Evolutionary conservation across 2,329 filamentous ascomycete species (phyloP).

Genomic region (Xylaria sp.): DNA sequence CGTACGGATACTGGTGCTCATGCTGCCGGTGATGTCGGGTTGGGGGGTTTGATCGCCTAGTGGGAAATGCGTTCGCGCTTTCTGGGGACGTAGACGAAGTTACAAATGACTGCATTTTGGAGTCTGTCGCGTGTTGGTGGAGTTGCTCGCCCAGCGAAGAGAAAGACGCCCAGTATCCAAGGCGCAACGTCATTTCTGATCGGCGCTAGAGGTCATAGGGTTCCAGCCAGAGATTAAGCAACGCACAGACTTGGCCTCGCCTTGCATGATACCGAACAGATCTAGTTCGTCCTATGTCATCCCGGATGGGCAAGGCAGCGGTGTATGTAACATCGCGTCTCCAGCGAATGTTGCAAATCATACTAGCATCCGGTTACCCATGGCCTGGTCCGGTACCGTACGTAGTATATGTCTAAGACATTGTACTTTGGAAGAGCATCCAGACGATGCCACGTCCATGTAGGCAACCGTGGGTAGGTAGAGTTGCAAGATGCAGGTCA

Average conservation of each 20-base stretch:
- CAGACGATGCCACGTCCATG: constrained; percentile 19
- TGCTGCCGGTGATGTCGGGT: constrained; percentile 11
- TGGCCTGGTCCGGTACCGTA: constrained; percentile 4
- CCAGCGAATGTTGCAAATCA: constrained; percentile 31
- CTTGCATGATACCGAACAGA: constrained; percentile 40
- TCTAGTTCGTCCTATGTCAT: constrained; percentile 47
- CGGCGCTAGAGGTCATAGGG: constrained; percentile 35
- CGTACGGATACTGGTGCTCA: constrained; percentile 14
- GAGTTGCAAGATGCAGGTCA: constrained; percentile 33
- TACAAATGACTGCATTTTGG: constrained; percentile 21
- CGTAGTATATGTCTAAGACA: neutral
- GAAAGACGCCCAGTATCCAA: constrained; percentile 34
- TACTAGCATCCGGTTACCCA: constrained; percentile 23
- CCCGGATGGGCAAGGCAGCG: constrained; percentile 31
- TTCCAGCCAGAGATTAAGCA: constrained; percentile 25
- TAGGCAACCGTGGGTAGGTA: constrained; percentile 19
- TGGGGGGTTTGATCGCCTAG: constrained; percentile 35
- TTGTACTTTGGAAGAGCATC: neutral
- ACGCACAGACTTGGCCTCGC: constrained; percentile 35
- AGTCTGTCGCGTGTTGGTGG: constrained; percentile 35
- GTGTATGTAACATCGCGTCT: constrained; percentile 34
- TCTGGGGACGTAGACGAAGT: constrained; percentile 19
- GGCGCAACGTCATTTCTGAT: constrained; percentile 46
- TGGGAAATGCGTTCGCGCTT: constrained; percentile 24
- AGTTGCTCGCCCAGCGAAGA: constrained; percentile 35